A percentile compares a stretch with the other conserved stretches of the same genome.
Evolutionary conservation across 768 basidiomycete species (phyloP).

Genomic region (Leccinum aurantiacum): DNA sequence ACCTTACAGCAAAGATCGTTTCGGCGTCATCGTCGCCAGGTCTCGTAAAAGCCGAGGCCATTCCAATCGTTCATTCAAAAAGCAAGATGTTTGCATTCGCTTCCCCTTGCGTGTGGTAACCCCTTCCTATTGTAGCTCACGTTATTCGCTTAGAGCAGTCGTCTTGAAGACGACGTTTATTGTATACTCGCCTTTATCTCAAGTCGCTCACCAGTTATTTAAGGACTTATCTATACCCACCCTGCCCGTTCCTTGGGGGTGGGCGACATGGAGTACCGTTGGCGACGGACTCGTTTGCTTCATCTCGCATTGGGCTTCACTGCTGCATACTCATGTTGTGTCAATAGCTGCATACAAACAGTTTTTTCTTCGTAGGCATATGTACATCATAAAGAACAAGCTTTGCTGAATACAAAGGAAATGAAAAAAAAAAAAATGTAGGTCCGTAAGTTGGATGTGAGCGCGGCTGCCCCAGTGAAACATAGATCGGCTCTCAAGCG

Average conservation of each 20-base stretch:
- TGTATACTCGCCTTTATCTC: conserved; percentile 17
- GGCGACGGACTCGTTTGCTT: conserved; percentile 27
- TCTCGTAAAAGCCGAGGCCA: conserved; percentile 21
- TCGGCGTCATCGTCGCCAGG: conserved; percentile 41
- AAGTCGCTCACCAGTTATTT: conserved; percentile 27
- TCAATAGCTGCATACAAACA: conserved; percentile 36
- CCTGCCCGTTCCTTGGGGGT: conserved; percentile 17
- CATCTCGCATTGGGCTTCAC: conserved; percentile 29
- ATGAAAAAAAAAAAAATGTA: not conserved
- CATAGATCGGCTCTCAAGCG: not conserved
- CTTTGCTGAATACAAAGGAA: conserved; percentile 28
- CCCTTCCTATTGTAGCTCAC: conserved; percentile 19
- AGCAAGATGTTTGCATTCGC: conserved; percentile 66
- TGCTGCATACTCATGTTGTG: conserved; percentile 38
- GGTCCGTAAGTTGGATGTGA: not conserved
- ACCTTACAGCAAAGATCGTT: conserved; percentile 48
- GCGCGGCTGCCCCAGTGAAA: conserved; percentile 8
- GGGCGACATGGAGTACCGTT: conserved; percentile 26
- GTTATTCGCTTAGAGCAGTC: conserved; percentile 25
- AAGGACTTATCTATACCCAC: conserved; percentile 36
- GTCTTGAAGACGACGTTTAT: conserved; percentile 33
- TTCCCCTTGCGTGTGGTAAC: conserved; percentile 60
- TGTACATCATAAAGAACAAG: conserved; percentile 35
- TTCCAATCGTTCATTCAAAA: conserved; percentile 41
- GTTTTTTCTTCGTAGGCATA: conserved; percentile 31